phyloP scores from a whole-genome alignment of 2,329 filamentous ascomycete genomes.

The Raffaelea ambrosiae region DNA sequence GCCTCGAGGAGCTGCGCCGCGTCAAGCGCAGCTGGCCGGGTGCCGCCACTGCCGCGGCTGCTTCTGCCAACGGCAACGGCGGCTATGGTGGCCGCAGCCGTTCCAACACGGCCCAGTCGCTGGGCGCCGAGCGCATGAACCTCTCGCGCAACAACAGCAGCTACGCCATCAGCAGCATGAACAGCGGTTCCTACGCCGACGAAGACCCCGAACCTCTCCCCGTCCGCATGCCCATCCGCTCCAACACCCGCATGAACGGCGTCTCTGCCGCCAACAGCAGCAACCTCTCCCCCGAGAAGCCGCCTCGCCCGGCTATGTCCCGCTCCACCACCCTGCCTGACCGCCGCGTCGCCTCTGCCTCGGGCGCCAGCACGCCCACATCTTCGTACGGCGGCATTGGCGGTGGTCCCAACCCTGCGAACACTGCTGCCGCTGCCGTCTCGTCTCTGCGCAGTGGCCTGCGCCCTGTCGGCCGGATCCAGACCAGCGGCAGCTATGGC shows the following conservation, averaged over 20 bases:
- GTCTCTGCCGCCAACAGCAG: slow-evolving; percentile 7
- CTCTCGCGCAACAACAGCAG: slow-evolving; percentile 23
- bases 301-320: slow-evolving; percentile 26
- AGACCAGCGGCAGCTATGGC: slow-evolving; percentile 21
- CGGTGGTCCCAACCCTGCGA: slow-evolving; percentile 16
- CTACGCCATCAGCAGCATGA: slow-evolving; percentile 18
- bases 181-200: slow-evolving; percentile 26
- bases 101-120: slow-evolving; percentile 40
- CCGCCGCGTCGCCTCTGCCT: background rate
- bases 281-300: slow-evolving; percentile 20
- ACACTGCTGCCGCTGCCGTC: slow-evolving; percentile 17
- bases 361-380: slow-evolving; percentile 10
- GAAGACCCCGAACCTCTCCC: slow-evolving; percentile 23
- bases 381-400: background rate
- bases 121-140: slow-evolving; percentile 18
- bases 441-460: slow-evolving; percentile 29
- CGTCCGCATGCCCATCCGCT: slow-evolving; percentile 36
- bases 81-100: slow-evolving; percentile 27
- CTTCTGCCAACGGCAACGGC: slow-evolving; percentile 12
- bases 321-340: slow-evolving; percentile 29
- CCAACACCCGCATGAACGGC: slow-evolving; percentile 18
- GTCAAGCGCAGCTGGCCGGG: slow-evolving; percentile 37
- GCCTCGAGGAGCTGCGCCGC: slow-evolving; percentile 67
- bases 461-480: slow-evolving; percentile 36
- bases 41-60: slow-evolving; percentile 12